Evolutionary conservation across 805 yeast species (phyloP).

Genomic region (Wickerhamomyces chambardii): DNA sequence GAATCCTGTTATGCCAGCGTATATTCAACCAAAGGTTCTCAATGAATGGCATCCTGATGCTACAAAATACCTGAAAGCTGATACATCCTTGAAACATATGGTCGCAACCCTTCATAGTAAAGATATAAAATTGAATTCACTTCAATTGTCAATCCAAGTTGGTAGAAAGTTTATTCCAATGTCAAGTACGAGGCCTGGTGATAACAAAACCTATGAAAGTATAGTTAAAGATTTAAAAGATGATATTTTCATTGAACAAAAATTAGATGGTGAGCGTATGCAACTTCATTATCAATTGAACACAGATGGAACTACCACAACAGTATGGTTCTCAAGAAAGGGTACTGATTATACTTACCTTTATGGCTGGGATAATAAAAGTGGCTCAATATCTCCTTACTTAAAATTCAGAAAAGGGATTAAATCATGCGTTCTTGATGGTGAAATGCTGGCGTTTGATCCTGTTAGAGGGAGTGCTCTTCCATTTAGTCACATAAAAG

Average conservation of each 20-base stretch:
- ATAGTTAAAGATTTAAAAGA: conserved; percentile 35
- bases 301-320: conserved; percentile 27
- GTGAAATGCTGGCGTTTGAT: conserved; percentile 92
- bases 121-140: conserved; percentile 29
- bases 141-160: conserved; percentile 24
- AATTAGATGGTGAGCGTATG: conserved; percentile 89
- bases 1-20: conserved; percentile 41
- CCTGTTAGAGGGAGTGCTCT: conserved; percentile 41
- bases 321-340: conserved; percentile 40
- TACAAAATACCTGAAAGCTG: conserved; percentile 48
- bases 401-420: conserved; percentile 29
- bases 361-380: conserved; percentile 46
- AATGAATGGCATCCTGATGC: conserved; percentile 77
- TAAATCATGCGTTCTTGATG: conserved; percentile 50
- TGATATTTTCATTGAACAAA: conserved; percentile 74
- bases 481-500: conserved; percentile 76
- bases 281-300: conserved; percentile 51
- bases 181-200: conserved; percentile 52
- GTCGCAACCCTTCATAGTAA: conserved; percentile 46
- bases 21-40: conserved; percentile 51
- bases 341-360: conserved; percentile 65
- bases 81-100: conserved; percentile 52
- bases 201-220: conserved; percentile 36
- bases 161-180: conserved; percentile 62
- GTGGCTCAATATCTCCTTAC: conserved; percentile 48